Conservation (phyloP, 768 basidiomycete genomes). For the Exsudoporus frostii region DNA sequence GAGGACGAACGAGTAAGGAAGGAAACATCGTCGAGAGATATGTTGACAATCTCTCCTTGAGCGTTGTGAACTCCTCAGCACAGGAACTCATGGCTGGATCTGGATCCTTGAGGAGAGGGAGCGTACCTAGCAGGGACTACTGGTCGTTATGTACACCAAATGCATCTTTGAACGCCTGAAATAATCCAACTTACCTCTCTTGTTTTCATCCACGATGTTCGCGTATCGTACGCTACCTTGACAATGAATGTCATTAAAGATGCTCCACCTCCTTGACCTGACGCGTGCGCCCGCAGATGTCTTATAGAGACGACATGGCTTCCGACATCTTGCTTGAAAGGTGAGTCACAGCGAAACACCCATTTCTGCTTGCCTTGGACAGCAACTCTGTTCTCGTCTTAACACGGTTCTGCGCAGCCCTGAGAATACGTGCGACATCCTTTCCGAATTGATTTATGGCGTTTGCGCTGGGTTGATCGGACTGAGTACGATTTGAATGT, state of each 20-base stretch:
- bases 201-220: constrained; percentile 60
- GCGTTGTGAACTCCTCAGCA: constrained; percentile 46
- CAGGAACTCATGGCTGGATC: constrained; percentile 43
- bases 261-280: constrained; percentile 68
- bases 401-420: constrained; percentile 53
- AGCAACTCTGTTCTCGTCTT: constrained; percentile 45
- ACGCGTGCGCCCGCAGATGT: constrained; percentile 57
- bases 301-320: constrained; percentile 50
- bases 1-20: constrained; percentile 36
- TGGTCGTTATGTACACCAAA: constrained; percentile 19
- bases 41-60: constrained; percentile 31
- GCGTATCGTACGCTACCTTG: constrained; percentile 59
- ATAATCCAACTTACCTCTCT: constrained; percentile 46
- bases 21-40: constrained; percentile 12
- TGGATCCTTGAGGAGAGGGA: constrained; percentile 61
- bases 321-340: constrained; percentile 43
- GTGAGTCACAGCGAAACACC: not conserved
- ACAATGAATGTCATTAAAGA: too few relatives aligned
- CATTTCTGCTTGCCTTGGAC: constrained; percentile 37
- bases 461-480: constrained; percentile 10
- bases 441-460: constrained; percentile 31
- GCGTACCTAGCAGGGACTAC: constrained; percentile 67
- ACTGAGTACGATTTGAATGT: constrained; percentile 7
- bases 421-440: constrained; percentile 51
- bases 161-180: not conserved